phyloP scores from a whole-genome alignment of 2,329 filamentous ascomycete genomes.

The Ambrosiella cleistominuta region DNA sequence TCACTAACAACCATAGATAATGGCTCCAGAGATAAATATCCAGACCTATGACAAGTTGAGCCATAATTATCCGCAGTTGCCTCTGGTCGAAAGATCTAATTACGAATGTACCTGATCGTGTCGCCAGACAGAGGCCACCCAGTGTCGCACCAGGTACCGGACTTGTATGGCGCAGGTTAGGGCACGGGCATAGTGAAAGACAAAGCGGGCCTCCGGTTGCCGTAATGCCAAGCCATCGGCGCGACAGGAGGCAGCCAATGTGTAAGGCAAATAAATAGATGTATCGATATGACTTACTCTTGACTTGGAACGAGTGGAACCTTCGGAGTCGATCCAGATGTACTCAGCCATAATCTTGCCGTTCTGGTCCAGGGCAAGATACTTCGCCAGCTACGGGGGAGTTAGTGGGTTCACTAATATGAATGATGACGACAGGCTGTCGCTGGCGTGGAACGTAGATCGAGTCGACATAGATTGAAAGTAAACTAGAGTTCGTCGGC shows the following conservation, averaged over 20 bases:
- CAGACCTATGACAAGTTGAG: not conserved
- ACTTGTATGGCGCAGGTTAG: not conserved
- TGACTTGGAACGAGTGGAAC: conserved; percentile 82
- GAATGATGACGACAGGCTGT: not conserved
- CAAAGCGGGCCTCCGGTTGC: not conserved
- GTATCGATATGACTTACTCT: conserved; percentile 46
- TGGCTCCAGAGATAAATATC: not conserved
- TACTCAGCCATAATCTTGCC: conserved; percentile 86
- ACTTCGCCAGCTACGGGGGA: conserved; percentile 64
- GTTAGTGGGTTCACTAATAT: not conserved
- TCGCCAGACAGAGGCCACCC: not conserved
- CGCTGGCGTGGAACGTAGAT: no score
- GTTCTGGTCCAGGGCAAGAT: conserved; percentile 77
- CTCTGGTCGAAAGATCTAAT: not conserved
- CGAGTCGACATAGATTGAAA: no score
- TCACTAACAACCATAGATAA: not conserved
- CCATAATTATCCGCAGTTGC: not conserved
- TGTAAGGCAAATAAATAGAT: conserved; percentile 14
- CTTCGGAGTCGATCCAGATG: conserved; percentile 79
- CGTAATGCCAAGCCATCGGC: conserved; percentile 10
- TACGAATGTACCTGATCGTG: not conserved
- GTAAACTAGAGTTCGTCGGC: no score
- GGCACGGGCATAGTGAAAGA: not conserved
- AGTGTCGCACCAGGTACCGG: not conserved
- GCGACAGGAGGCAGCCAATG: conserved; percentile 8